Conservation (phyloP, 306 rosid genomes). For the Casuarina glauca region DNA sequence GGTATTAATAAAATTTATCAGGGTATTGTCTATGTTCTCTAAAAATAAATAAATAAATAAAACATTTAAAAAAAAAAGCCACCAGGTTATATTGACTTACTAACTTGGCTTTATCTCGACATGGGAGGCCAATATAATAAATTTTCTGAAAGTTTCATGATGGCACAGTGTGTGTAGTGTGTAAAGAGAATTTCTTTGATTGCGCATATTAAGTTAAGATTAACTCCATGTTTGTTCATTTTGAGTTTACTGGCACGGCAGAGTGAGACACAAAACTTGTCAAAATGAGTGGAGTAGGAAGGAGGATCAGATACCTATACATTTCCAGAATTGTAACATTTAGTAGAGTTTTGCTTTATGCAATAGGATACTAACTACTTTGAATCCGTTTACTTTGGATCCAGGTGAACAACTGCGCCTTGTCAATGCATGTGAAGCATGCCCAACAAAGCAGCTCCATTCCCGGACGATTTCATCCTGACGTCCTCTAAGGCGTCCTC, state of each 20-base stretch:
- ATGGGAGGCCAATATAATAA: neutral
- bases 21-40: no score
- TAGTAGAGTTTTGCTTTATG: neutral
- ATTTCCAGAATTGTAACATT: neutral
- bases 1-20: no score
- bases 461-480: conserved; percentile 79
- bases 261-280: no score
- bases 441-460: conserved; percentile 77
- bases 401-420: conserved; percentile 80
- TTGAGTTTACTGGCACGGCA: no score
- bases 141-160: neutral
- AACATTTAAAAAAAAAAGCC: no score
- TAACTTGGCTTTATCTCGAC: no score
- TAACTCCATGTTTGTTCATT: no score
- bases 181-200: neutral
- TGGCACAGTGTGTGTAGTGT: neutral
- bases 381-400: conserved; percentile 20
- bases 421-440: conserved; percentile 94
- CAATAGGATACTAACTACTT: conserved; percentile 9
- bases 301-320: no score
- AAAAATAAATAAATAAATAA: no score
- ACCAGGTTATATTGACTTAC: no score
- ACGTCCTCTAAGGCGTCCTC: conserved; percentile 54
- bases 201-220: no score
- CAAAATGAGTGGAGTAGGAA: no score